Conservation (phyloP, 1,284 basidiomycete species). For the Cronartium quercuum region DNA sequence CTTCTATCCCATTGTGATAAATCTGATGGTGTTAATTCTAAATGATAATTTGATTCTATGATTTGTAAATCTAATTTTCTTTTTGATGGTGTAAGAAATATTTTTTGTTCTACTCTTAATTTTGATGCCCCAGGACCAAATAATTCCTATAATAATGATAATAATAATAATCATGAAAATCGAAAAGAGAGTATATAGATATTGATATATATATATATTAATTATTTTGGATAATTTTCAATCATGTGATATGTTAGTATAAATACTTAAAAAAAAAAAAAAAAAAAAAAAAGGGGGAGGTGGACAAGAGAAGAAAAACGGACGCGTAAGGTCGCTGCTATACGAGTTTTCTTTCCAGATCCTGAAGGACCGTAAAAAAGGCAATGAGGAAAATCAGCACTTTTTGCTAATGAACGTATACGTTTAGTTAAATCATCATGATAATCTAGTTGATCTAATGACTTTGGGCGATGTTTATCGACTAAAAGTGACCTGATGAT, state of each 20-base stretch:
- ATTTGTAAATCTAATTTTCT: conserved; percentile 94
- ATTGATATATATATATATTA: no score
- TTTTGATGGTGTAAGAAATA: conserved; percentile 89
- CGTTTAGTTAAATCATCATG: conserved; percentile 33
- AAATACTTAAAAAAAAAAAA: neutral
- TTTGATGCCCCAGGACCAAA: conserved; percentile 92
- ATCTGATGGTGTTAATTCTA: conserved; percentile 96
- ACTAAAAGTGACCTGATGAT: conserved; percentile 38
- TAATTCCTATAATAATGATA: conserved; percentile 75
- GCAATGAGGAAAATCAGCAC: conserved; percentile 94
- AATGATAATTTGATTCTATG: conserved; percentile 94
- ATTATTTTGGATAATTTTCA: no score
- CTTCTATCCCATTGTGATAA: conserved; percentile 92
- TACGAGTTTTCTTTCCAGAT: conserved; percentile 96
- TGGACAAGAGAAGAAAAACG: neutral
- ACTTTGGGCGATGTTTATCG: conserved; percentile 33
- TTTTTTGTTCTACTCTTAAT: conserved; percentile 95
- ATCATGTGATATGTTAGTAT: no score
- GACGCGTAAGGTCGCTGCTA: conserved; percentile 52
- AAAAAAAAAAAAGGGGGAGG: neutral
- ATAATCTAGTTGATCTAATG: conserved; percentile 25
- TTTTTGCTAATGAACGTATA: conserved; percentile 43
- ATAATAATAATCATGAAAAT: neutral
- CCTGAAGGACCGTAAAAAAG: conserved; percentile 97
- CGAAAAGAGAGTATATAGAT: no score